phyloP scores from a whole-genome alignment of 805 yeast genomes.

The Wickerhamomyces queroliae region DNA sequence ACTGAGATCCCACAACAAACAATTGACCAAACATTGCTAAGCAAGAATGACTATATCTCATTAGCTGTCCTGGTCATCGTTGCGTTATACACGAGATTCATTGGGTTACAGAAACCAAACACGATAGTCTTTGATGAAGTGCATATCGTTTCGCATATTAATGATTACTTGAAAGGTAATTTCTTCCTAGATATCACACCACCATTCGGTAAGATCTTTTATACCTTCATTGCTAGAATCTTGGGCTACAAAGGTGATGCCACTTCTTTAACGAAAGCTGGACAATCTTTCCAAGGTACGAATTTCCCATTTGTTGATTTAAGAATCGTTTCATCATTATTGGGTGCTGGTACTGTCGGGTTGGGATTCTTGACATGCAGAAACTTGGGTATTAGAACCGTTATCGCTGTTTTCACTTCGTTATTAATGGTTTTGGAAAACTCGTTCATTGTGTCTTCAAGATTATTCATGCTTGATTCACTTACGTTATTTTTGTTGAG shows the following conservation, averaged over 20 bases:
- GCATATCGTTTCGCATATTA: conserved; percentile 34
- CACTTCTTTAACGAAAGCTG: conserved; percentile 8
- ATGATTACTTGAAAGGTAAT: conserved; percentile 46
- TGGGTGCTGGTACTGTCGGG: conserved; percentile 48
- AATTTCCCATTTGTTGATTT: conserved; percentile 45
- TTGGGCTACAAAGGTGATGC: conserved; percentile 44
- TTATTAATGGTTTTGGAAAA: conserved; percentile 55
- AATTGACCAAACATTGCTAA: conserved; percentile 8
- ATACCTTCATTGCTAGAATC: conserved; percentile 44
- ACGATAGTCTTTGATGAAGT: conserved; percentile 45
- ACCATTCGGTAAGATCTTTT: conserved; percentile 59
- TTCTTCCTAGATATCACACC: conserved; percentile 72
- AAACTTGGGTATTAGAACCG: conserved; percentile 45
- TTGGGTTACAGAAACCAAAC: conserved; percentile 29
- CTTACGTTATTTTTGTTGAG: conserved; percentile 40
- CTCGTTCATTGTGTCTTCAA: conserved; percentile 55
- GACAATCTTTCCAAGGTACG: conserved; percentile 8
- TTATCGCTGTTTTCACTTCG: conserved; percentile 45
- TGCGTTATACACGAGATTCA: conserved; percentile 23
- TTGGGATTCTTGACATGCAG: conserved; percentile 52
- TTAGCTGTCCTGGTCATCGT: conserved; percentile 17
- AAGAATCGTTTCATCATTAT: conserved; percentile 50
- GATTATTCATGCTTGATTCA: conserved; percentile 43
- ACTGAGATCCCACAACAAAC: conserved; percentile 18
- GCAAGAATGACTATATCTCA: conserved; percentile 15